These are phyloP conservation scores for Piromyces sp. DNA, from an alignment of 192 early-diverging fungal genomes.

Conservation along the genomic window DNA sequence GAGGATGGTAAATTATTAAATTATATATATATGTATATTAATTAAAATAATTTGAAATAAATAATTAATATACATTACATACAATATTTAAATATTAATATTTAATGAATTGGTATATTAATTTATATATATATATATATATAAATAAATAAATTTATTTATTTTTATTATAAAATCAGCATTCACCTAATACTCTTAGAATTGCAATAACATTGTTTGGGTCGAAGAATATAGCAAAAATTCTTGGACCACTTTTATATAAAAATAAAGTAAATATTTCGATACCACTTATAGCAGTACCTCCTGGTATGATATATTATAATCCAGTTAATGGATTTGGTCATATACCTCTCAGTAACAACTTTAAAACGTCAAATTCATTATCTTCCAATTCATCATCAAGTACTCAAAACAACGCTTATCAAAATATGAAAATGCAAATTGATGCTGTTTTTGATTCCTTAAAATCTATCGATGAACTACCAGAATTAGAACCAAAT, in stretches of 20 bases:
- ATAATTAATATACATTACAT: too few relatives aligned
- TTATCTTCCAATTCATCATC: not conserved
- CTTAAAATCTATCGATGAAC: constrained; percentile 21
- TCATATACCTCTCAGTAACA: not conserved
- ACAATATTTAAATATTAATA: too few relatives aligned
- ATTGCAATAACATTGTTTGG: not conserved
- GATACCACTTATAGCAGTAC: not conserved
- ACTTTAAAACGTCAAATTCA: not conserved
- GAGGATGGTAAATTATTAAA: not conserved
- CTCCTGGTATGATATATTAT: not conserved
- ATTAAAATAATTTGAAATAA: too few relatives aligned
- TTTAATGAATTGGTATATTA: too few relatives aligned
- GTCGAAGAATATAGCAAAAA: not conserved
- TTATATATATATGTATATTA: too few relatives aligned
- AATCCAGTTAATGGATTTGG: not conserved
- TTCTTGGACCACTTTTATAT: not conserved
- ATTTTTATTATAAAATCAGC: not conserved
- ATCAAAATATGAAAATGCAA: constrained; percentile 18
- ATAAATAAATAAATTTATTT: too few relatives aligned
- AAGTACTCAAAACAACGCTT: not conserved
- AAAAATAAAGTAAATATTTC: not conserved
- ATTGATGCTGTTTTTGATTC: constrained; percentile 44
- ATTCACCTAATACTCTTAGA: not conserved
- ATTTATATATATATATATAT: too few relatives aligned
- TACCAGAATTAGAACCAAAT: constrained; percentile 34